Base-by-base conservation (phyloP, 2,329 filamentous ascomycete species). In the Trichoderma sp. region DNA sequence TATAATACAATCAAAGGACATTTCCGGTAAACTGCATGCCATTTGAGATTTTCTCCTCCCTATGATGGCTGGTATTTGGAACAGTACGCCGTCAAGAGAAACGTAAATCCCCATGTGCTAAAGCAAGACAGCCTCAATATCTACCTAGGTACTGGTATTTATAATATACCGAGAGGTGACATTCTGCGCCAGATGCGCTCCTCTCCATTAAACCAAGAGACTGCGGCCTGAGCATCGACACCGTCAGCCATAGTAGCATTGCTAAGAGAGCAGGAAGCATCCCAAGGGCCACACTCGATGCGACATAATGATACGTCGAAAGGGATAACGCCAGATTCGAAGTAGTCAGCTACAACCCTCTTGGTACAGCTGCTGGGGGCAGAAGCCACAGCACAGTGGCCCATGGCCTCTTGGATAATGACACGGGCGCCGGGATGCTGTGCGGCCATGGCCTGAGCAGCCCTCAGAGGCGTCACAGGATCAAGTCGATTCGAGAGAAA, bases 391-490 rank as follows among this genome's bases (percentile, higher is more conserved):
- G 73, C 72, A n/a, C 72, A 73, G 54, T 80, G 78, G 1, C 77
- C 78, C 7, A 75, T 68, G 21, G 68, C 69, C 39, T 79, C 75
- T 51, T 77, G 75, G 5, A 79, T 69, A 26, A 79, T 68, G 13
- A 80, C 71, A 1, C 69, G 69, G 1, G 78, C 72, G 18, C 75
- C 76, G 1, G 75, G 75, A 56, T 79, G 76, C 7, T 59, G 24
- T 39, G 55, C 61, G 7, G 75, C 71, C 73, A 76, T 77, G 37
- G 64, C 68, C 6, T 70, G 81, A 76, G 74, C 83, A 79, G 69
- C 78, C 61, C 59, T 58, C 46, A 81, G 71, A 5, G 83, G 83
- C 30, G 83, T 85, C 13, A 84, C 80, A 14, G 84, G 83, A 67
- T 85, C 83, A 7, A 80, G 76, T 6, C 76, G 70, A 65, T 80